Evolutionary conservation across 2,329 filamentous ascomycete genomes (phyloP).

Genomic region (Catunica adiposa): DNA sequence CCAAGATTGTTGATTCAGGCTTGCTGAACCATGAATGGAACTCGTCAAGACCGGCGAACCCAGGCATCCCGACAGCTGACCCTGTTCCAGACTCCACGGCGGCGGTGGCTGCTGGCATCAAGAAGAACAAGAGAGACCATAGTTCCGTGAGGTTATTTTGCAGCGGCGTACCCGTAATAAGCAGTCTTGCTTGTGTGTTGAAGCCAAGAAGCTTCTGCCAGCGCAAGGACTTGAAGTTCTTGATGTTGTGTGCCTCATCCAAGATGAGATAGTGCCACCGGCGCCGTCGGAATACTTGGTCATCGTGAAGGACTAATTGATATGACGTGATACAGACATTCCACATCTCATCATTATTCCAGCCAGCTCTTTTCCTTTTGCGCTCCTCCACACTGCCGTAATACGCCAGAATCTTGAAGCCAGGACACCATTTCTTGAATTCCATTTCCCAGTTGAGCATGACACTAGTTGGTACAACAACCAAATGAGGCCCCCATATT

Average conservation of each 20-base stretch:
- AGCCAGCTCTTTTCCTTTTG: constrained; percentile 76
- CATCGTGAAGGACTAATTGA: constrained; percentile 85
- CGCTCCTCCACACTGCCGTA: constrained; percentile 90
- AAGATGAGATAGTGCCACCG: constrained; percentile 97
- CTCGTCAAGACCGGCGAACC: constrained; percentile 86
- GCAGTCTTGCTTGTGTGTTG: constrained; percentile 70
- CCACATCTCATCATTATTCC: constrained; percentile 86
- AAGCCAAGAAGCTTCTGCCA: constrained; percentile 94
- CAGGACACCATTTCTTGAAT: constrained; percentile 97
- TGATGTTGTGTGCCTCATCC: constrained; percentile 98
- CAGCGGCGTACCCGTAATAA: constrained; percentile 85
- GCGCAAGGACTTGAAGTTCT: constrained; percentile 94
- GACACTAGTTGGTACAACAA: constrained; percentile 93
- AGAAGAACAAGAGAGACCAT: constrained; percentile 91
- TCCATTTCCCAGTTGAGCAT: constrained; percentile 99
- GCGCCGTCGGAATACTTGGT: constrained; percentile 80
- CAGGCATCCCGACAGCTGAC: constrained; percentile 68
- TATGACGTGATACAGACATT: constrained; percentile 98
- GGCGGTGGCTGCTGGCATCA: constrained; percentile 81
- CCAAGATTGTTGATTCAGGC: constrained; percentile 87
- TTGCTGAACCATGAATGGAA: constrained; percentile 94
- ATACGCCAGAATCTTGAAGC: constrained; percentile 95
- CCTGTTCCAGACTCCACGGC: neutral
- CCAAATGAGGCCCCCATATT: constrained; percentile 89
- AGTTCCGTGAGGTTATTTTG: constrained; percentile 95